Evolutionary conservation across 2,329 filamentous ascomycete species (phyloP), one percentile per base, ranked within the genome.

Genomic region (Clonostachys byssicola): DNA sequence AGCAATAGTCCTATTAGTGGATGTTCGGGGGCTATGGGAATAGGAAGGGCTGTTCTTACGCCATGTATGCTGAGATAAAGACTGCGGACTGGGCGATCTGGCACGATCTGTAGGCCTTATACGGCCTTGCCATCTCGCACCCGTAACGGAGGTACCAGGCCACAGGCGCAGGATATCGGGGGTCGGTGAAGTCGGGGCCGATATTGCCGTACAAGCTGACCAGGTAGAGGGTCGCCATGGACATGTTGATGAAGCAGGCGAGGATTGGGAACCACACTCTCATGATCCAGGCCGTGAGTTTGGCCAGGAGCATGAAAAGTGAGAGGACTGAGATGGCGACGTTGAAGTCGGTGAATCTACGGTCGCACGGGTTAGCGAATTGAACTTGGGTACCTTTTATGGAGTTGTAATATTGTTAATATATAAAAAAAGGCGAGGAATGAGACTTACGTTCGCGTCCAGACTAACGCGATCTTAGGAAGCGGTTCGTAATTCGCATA

Each of bases 91-190:
- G 86, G 7, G 88, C 86, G 61, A 88, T 75, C 58, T 74, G 66
- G 63, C 88, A 92, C 56, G 80, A 81, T 47, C 74, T 67, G 43
- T 78, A 71, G 30, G 78, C 75, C 44, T 65, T 67, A 50, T 74
- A 74, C 6, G 75, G 70, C 46, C 70, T 71, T 3, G 84, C 83
- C 36, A 85, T 73, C 46, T 66, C 71, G 67, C 88, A 92, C 51
- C 79, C 81, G 62, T 86, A 82, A 46, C 78, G 77, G 55, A 92
- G 80, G 63, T 91, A 92, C 88, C 88, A 92, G 7, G 86, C 78
- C 23, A 81, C 74, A 23, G 74, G 72, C 56, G 83, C 83, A 6
- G 77, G 78, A 56, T 83, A 77, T 40, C 72, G 63, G 6, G 79
- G 67, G 63, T 92, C 88, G 53, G 79, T 80, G 59, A 85, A 80